phyloP scores from a whole-genome alignment of 1,284 basidiomycete species.

The Melampsora occidentalis region DNA sequence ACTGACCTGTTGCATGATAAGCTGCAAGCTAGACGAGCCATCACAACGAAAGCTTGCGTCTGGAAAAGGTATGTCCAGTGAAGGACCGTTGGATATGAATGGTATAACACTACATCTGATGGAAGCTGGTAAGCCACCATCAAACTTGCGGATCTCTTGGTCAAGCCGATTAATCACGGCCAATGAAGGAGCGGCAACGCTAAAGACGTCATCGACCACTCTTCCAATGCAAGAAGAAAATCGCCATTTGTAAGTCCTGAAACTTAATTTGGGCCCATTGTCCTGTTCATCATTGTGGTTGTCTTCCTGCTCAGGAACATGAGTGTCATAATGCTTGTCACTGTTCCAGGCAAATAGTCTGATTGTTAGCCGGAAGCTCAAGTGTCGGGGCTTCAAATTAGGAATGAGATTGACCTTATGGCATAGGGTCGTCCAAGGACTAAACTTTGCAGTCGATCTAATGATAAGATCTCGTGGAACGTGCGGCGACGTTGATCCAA shows the following conservation, averaged over 20 bases:
- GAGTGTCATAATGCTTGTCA: constrained; percentile 40
- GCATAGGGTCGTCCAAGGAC: constrained; percentile 35
- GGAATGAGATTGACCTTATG: constrained; percentile 11
- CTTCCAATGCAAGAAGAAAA: constrained; percentile 33
- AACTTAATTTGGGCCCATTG: constrained; percentile 2
- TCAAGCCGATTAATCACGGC: constrained; percentile 33
- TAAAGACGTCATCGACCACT: constrained; percentile 40
- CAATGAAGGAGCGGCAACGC: constrained; percentile 26
- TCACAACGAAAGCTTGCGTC: background rate
- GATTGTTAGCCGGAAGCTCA: background rate
- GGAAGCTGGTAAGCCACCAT: constrained; percentile 2
- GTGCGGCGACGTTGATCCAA: constrained; percentile 33
- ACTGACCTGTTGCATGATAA: constrained; percentile 36
- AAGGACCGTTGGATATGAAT: constrained; percentile 20
- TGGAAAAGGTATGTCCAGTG: background rate
- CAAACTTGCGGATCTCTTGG: constrained; percentile 30
- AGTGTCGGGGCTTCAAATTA: background rate
- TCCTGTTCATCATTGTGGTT: constrained; percentile 1
- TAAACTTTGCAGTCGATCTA: constrained; percentile 31
- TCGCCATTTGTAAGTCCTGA: constrained; percentile 26
- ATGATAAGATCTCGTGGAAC: constrained; percentile 37
- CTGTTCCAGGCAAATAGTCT: constrained; percentile 11
- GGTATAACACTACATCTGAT: constrained; percentile 9
- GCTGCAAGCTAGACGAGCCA: constrained; percentile 11
- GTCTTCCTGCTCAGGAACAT: background rate